Evolutionary conservation across 176 grass and related monocot species (phyloP).

Genomic region (Puya raimondii): DNA sequence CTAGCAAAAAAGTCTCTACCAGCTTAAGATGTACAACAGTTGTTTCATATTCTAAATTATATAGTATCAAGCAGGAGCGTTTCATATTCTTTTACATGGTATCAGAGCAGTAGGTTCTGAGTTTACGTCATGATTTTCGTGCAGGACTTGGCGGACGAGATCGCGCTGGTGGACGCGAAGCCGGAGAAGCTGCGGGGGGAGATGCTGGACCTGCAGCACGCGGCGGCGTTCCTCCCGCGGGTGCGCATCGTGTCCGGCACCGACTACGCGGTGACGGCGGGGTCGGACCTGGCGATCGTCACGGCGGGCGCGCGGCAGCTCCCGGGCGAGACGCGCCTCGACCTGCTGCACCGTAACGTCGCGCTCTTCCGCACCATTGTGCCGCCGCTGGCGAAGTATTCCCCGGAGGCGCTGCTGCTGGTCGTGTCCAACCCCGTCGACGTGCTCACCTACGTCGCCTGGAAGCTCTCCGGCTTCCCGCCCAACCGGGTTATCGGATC

Average conservation of each 20-base stretch:
- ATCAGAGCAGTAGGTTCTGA: too few relatives aligned
- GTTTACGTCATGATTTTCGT: too few relatives aligned
- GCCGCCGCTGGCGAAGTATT: constrained; percentile 34
- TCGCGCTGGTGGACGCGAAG: constrained; percentile 71
- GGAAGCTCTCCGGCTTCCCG: constrained; percentile 71
- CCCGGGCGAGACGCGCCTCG: constrained; percentile 41
- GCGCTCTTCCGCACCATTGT: constrained; percentile 50
- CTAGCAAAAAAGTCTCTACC: too few relatives aligned
- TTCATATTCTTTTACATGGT: too few relatives aligned
- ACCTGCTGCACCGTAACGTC: constrained; percentile 56
- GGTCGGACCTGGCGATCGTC: constrained; percentile 55
- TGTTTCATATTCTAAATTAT: too few relatives aligned
- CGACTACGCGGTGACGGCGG: constrained; percentile 31
- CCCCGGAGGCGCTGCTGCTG: constrained; percentile 46
- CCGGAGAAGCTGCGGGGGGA: constrained; percentile 77
- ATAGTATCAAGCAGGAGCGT: too few relatives aligned
- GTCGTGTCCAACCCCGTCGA: constrained; percentile 75
- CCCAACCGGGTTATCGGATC: constrained; percentile 43
- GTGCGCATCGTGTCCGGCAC: constrained; percentile 44
- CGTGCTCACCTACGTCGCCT: constrained; percentile 51
- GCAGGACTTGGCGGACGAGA: constrained; percentile 60
- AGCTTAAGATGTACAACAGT: too few relatives aligned
- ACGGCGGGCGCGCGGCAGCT: constrained; percentile 61
- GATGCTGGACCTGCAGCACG: constrained; percentile 97
- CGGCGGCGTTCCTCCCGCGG: constrained; percentile 84